Conservation (phyloP, 129 eudicot species). For the Chrysanthemum makinoi region DNA sequence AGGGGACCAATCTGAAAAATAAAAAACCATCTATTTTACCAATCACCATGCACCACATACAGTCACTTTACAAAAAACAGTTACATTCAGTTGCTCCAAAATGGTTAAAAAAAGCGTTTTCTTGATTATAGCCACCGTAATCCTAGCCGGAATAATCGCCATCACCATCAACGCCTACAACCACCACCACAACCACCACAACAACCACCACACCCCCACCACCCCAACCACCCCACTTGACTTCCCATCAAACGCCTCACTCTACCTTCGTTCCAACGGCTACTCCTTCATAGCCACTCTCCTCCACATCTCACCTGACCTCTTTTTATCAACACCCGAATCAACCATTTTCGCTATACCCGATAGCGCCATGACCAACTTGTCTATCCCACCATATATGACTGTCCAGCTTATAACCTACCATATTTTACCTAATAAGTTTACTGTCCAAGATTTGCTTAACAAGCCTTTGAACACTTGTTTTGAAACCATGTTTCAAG, state of each 20-base stretch:
- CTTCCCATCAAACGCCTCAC: constrained; percentile 46
- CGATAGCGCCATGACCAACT: constrained; percentile 47
- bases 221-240: constrained; percentile 37
- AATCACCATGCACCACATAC: not conserved
- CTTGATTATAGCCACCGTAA: constrained; percentile 19
- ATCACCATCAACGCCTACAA: constrained; percentile 19
- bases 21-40: not conserved
- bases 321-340: constrained; percentile 47
- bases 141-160: constrained; percentile 32
- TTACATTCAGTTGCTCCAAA: not conserved
- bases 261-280: constrained; percentile 48
- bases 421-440: constrained; percentile 50
- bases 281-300: constrained; percentile 54
- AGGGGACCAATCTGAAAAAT: not conserved
- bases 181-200: constrained; percentile 16
- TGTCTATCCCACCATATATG: constrained; percentile 44
- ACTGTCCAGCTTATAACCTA: constrained; percentile 46
- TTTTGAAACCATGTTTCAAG: constrained; percentile 36
- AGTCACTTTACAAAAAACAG: not conserved
- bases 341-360: constrained; percentile 69
- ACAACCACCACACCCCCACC: constrained; percentile 3
- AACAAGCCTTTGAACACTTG: constrained; percentile 47
- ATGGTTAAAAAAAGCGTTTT: constrained; percentile 15
- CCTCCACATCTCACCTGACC: constrained; percentile 64
- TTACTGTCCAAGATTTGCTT: constrained; percentile 36